phyloP scores from a whole-genome alignment of 345 rosid genomes.

The Melastoma malabathricum region DNA sequence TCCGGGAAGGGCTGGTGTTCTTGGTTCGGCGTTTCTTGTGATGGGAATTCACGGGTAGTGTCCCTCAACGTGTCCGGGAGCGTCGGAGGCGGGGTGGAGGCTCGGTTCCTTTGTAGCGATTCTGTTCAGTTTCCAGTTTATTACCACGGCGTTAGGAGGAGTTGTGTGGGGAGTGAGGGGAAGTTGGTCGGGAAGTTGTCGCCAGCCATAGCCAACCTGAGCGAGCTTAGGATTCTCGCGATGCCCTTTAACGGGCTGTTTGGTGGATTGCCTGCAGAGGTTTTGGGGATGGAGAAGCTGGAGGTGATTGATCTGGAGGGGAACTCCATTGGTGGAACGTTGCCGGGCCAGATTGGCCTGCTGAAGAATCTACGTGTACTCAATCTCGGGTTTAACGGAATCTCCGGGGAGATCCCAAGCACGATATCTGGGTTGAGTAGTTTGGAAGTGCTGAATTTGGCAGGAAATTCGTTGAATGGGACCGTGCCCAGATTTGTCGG shows the following conservation, averaged over 20 bases:
- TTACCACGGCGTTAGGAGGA: conserved; percentile 59
- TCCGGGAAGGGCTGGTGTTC: conserved; percentile 33
- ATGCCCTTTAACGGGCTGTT: conserved; percentile 60
- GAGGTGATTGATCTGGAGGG: conserved; percentile 90
- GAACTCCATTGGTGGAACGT: conserved; percentile 30
- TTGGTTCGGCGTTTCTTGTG: conserved; percentile 68
- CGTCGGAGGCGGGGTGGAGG: conserved; percentile 35
- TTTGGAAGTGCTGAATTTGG: conserved; percentile 57
- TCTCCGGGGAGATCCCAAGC: conserved; percentile 49
- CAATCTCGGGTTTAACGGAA: conserved; percentile 65
- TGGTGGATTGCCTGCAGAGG: conserved; percentile 54
- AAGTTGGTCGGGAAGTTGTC: conserved; percentile 43
- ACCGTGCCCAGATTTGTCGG: conserved; percentile 60
- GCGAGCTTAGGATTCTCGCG: conserved; percentile 59
- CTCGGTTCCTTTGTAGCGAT: conserved; percentile 35
- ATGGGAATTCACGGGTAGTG: conserved; percentile 39
- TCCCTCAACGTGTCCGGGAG: conserved; percentile 61
- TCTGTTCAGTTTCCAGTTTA: conserved; percentile 50
- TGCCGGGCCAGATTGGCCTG: conserved; percentile 40
- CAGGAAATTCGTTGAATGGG: conserved; percentile 66
- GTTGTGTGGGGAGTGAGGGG: conserved; percentile 36
- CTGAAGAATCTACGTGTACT: conserved; percentile 46
- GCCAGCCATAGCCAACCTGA: conserved; percentile 35
- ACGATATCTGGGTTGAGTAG: conserved; percentile 21
- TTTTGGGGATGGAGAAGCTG: conserved; percentile 69